Evolutionary conservation across 1,139 yeast genomes (phyloP), one percentile per base, ranked within the genome.

Genomic region (Lodderomyces theae): DNA sequence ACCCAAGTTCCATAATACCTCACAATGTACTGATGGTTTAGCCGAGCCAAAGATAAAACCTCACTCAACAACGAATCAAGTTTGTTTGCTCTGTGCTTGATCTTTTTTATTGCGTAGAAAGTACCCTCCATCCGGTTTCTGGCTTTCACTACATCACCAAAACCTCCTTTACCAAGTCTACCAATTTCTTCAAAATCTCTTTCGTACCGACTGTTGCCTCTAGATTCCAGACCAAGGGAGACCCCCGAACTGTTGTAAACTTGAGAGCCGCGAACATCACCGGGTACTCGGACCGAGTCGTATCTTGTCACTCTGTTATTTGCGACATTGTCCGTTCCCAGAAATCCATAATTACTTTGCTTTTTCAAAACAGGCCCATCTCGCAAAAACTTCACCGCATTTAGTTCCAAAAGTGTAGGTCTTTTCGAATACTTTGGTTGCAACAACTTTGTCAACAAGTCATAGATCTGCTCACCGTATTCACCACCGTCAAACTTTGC

Each of bases 1-100:
- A 92, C 78, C 99, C 98, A 94, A 0, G 97, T 95, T 2, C 97
- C 95, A 63, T 87, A 92, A 58, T 94, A 94, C 42, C 98, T 68
- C 1, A 94, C 98, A 36, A 94, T 96, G 59, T 88, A 89, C 57
- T 89, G 97, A 59, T 94, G 97, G 53, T 90, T 92, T 40, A 94
- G 69, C 47, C 98, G 72, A 0, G 97, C 96, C 51, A 94, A 74
- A 5, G 95, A 77, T 74, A 90, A 80, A 0, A 94, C 98, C 56
- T 94, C 98, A 48, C 88, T 87, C 41, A 94, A 66, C 42, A 92
- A 82, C 3, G 86, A 79, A 24, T 95, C 84, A 33, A 92, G 66
- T 48, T 87, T 85, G 48, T 84, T 82, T 25, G 86, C 84, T 3
- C 86, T 79, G 50, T 92, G 96, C 48, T 85, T 80, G 41, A 94